Evolutionary conservation across 2,329 filamentous ascomycete genomes (phyloP), one percentile per base, ranked within the genome.

Genomic region (Exophiala spinifera): DNA sequence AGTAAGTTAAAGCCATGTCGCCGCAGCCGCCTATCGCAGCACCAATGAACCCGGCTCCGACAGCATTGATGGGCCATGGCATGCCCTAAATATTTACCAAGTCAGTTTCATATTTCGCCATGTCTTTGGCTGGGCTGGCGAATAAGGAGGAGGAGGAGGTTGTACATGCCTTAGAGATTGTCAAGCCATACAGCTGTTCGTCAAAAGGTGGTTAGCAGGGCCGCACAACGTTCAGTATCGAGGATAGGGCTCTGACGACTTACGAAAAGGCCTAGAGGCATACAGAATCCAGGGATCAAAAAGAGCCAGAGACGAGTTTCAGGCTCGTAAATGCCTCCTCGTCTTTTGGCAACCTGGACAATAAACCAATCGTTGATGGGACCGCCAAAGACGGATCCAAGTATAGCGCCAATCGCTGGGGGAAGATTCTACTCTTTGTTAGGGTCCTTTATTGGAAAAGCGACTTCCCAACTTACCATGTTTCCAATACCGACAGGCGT

Each of bases 251-350:
- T 31, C 3, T 31, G 25, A 10, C 25, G 15, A 37, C 34, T 37
- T n/a, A 37, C 34, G 55, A 76, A 66, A 49, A 74, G 47, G 40
- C 70, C 64, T 49, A 59, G 56, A 48, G 69, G 65, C 57, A 72
- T 43, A 61, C 70, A 50, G 49, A 65, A 46, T 43, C 69, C 55
- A 40, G 71, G 62, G 36, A 65, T 62, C 45, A 72, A 60, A 50
- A 69, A 65, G 25, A 31, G 25, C 25, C 25, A 73, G 53, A 69
- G 70, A 74, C 4, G 78, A 31, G 78, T 78, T 62, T 79, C 76
- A 1, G 76, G 73, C 62, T 79, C 76, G 47, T 76, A 76, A 56
- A 75, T 72, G 36, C 76, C 76, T 28, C 68, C 67, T 57, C 78
- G 77, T 14, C 69, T 66, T 20, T 70, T 70, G 1, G 76, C 72